Percentiles rank a stretch among this genome's conserved stretches.
Conservation (phyloP, 2,329 filamentous ascomycete genomes). For the Aschersonia sp. region DNA sequence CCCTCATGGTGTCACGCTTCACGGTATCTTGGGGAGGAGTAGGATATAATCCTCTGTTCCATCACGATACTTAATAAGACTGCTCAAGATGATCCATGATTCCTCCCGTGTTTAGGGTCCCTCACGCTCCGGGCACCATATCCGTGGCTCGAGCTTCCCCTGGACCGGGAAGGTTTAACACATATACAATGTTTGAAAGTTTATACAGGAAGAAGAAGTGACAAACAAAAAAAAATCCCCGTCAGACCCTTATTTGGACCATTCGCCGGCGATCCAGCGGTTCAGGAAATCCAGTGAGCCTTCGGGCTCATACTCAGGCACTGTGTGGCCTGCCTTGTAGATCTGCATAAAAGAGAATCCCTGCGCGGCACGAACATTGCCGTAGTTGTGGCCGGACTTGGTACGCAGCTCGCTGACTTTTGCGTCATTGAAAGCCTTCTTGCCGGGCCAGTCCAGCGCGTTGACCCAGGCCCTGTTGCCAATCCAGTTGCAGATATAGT, state of each 20-base stretch:
- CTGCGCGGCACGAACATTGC: conserved; percentile 71
- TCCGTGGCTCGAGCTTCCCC: too few relatives aligned
- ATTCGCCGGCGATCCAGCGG: conserved; percentile 52
- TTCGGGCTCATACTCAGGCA: conserved; percentile 86
- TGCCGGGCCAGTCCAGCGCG: conserved; percentile 80
- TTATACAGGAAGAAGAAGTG: too few relatives aligned
- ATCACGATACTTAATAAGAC: too few relatives aligned
- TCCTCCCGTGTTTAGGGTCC: too few relatives aligned
- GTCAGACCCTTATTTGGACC: conserved; percentile 2
- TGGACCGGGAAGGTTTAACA: too few relatives aligned
- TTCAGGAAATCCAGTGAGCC: conserved; percentile 83
- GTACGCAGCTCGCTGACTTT: conserved; percentile 55
- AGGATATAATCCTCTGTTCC: too few relatives aligned
- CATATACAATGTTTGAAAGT: too few relatives aligned
- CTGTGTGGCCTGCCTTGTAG: conserved; percentile 88
- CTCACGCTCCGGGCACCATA: too few relatives aligned
- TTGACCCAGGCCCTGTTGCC: conserved; percentile 93
- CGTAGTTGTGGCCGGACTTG: conserved; percentile 30
- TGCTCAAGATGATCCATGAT: too few relatives aligned
- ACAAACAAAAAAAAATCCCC: too few relatives aligned
- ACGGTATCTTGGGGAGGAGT: too few relatives aligned
- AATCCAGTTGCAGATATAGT: conserved; percentile 95
- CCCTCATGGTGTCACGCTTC: too few relatives aligned
- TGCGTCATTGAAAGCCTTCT: conserved; percentile 63
- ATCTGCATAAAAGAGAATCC: conserved; percentile 92